Evolutionary conservation across 1,284 basidiomycete genomes (phyloP).

Genomic region (Cutaneotrichosporon dermatis): DNA sequence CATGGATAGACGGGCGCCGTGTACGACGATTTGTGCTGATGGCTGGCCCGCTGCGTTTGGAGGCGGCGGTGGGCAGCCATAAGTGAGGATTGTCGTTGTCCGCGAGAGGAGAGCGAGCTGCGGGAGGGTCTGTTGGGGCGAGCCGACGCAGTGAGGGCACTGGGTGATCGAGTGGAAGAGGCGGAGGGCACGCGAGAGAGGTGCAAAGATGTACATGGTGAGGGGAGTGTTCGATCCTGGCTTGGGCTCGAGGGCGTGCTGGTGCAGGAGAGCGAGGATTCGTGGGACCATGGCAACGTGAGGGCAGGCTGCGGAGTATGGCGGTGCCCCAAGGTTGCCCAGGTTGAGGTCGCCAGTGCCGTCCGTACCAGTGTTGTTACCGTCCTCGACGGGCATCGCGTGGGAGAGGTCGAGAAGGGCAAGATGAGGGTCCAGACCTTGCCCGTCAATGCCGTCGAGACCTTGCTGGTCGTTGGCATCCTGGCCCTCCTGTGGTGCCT

Average conservation of each 20-base stretch:
- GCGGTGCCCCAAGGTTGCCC: conserved; percentile 14
- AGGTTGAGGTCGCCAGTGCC: conserved; percentile 26
- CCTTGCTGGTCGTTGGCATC: conserved; percentile 27
- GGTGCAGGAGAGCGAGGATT: conserved; percentile 37
- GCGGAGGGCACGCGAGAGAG: conserved; percentile 40
- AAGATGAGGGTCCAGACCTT: conserved; percentile 38
- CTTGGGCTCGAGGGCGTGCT: conserved; percentile 44
- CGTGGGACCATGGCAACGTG: conserved; percentile 42
- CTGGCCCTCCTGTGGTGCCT: conserved; percentile 22
- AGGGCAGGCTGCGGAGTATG: conserved; percentile 27
- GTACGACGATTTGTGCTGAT: conserved; percentile 42
- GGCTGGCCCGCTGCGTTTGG: conserved; percentile 34
- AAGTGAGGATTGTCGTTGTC: conserved; percentile 46
- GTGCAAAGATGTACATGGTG: conserved; percentile 39
- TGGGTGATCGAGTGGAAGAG: conserved; percentile 39
- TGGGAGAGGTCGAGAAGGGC: conserved; percentile 43
- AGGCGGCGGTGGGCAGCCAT: conserved; percentile 39
- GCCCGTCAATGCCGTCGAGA: conserved; percentile 20
- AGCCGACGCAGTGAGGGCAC: conserved; percentile 37
- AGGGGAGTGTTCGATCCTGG: conserved; percentile 43
- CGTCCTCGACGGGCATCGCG: conserved; percentile 32
- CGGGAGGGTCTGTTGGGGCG: conserved; percentile 47
- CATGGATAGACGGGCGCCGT: conserved; percentile 42
- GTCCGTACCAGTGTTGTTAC: conserved; percentile 20
- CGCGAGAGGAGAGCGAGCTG: conserved; percentile 47